Evolutionary conservation across 1,284 basidiomycete genomes (phyloP).

Genomic region (Gymnopus androsaceus): DNA sequence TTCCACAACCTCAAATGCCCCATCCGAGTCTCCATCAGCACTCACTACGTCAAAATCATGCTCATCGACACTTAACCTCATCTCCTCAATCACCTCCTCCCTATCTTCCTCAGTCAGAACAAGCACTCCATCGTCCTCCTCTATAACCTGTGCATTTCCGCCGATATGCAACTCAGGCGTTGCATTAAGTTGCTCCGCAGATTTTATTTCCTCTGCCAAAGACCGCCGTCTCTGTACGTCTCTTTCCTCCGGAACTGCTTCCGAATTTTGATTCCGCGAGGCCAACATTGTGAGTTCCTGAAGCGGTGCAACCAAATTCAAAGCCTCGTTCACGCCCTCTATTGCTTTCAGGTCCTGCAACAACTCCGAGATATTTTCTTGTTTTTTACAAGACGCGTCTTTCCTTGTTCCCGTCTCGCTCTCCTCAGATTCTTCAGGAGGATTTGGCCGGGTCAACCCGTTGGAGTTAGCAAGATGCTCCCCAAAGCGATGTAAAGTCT

Average conservation of each 20-base stretch:
- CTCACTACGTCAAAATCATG: not conserved
- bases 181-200: not conserved
- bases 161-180: not conserved
- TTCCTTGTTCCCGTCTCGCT: not conserved
- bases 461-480: not conserved
- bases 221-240: not conserved
- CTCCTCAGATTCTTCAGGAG: not conserved
- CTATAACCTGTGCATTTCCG: not conserved
- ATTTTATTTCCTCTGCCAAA: not conserved
- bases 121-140: not conserved
- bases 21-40: not conserved
- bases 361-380: not conserved
- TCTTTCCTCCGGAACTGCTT: not conserved
- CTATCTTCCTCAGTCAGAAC: not conserved
- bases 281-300: not conserved
- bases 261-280: not conserved
- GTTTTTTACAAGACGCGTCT: not conserved
- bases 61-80: no score
- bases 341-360: not conserved
- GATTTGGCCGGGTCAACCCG: not conserved
- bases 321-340: not conserved
- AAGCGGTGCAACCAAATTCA: not conserved
- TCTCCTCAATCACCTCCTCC: no score
- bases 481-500: not conserved
- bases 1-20: not conserved